phyloP scores from a whole-genome alignment of 2,329 filamentous ascomycete genomes.

The Aspergillus sp. region DNA sequence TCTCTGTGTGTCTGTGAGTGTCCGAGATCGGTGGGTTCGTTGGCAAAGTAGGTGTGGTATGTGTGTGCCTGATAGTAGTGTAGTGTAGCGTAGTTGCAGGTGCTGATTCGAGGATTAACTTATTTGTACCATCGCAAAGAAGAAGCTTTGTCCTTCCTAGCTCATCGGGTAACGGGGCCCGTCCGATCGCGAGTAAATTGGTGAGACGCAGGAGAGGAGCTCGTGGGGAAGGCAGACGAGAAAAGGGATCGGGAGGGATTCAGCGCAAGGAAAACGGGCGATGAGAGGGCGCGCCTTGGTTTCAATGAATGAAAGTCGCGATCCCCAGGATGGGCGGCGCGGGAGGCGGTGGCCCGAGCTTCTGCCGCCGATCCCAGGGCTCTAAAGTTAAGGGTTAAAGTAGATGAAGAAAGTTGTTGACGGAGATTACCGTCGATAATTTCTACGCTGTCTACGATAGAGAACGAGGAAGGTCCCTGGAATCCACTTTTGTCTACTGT shows the following conservation, averaged over 20 bases:
- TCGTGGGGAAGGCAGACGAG: background rate
- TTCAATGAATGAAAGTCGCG: conserved; percentile 35
- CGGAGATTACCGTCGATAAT: too few relatives aligned
- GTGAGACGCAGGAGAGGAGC: background rate
- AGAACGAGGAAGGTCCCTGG: background rate
- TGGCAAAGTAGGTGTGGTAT: conserved; percentile 22
- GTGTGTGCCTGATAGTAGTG: too few relatives aligned
- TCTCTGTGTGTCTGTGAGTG: conserved; percentile 4
- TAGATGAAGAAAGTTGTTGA: too few relatives aligned
- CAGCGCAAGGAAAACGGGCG: conserved; percentile 13
- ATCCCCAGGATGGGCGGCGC: conserved; percentile 35
- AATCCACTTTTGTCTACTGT: conserved; percentile 17
- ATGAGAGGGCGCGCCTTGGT: conserved; percentile 27
- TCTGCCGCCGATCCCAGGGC: conserved; percentile 15
- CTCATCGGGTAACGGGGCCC: conserved; percentile 13
- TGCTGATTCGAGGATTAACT: conserved; percentile 17
- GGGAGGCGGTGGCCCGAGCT: conserved; percentile 38
- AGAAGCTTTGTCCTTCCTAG: conserved; percentile 8
- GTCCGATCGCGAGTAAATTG: background rate
- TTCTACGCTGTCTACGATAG: background rate
- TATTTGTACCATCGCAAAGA: conserved; percentile 33
- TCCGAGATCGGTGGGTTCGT: conserved; percentile 11
- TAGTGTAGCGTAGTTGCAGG: background rate
- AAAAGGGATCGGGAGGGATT: background rate
- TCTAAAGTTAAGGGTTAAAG: background rate